Base-by-base conservation (phyloP, 2,329 filamentous ascomycete genomes). In the Berkeleyomyces rouxiae region DNA sequence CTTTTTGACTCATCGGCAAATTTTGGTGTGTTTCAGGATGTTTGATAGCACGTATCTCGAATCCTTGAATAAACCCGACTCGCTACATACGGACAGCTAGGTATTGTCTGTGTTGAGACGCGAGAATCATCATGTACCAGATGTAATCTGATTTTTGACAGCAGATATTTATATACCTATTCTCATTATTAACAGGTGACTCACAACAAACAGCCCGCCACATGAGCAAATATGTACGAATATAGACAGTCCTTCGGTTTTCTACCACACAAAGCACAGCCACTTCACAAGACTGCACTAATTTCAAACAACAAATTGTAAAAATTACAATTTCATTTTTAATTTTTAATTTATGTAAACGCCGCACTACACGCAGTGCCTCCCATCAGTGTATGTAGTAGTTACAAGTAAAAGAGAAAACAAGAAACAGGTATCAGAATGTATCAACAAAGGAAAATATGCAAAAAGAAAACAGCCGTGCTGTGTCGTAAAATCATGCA, bases 401-500 rank as follows among this genome's bases (percentile, higher is more conserved):
- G 7, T 39, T 10, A 37, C 31, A 10, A 55, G 44, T 33, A 11
- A 47, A 6, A 33, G 46, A n/a, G 39, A 13, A 39, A 58, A 58
- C 13, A 58, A 39, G 16, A 58, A 16, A 58, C 6, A 55, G 59
- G n/a, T 43, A 53, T 33, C 47, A 51, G 23, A 55, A 40, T 40
- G 59, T 42, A 61, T 40, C 31, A 36, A 61, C 37, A 66, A 64
- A 61, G 63, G 39, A 51, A 61, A 61, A 23, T 65, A 43, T 1
- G 47, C 43, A 39, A 46, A 61, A 46, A 61, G 58, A 61, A 55
- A 42, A 53, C 40, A 61, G 47, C 39, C 7, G 23, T 42, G 36
- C 37, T 53, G 47, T 61, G 39, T 61, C 59, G 59, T 61, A 55
- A 53, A 51, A 61, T 61, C 59, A 39, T 61, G 40, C 59, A 61